Percentiles rank a stretch among this genome's conserved stretches.
Conservation (phyloP, 202 grass and related monocot genomes). For the Alloteropsis angusta region DNA sequence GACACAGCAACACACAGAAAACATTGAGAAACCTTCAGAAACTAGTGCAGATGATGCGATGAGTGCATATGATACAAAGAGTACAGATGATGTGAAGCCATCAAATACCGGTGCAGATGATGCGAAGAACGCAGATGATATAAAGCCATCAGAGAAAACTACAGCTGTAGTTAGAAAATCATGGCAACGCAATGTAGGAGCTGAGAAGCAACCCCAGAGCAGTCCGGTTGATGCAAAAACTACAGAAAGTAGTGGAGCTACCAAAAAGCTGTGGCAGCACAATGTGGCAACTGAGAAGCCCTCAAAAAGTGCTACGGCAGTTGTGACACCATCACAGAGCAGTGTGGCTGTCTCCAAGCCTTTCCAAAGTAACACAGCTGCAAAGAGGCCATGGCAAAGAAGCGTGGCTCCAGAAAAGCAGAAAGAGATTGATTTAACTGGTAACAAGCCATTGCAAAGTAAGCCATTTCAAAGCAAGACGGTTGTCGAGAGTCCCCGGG, state of each 20-base stretch:
- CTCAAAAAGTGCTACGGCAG: constrained; percentile 14
- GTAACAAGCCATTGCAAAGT: constrained; percentile 19
- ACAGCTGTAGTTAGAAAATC: constrained; percentile 14
- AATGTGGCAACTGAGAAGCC: constrained; percentile 32
- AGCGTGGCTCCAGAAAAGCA: constrained; percentile 26
- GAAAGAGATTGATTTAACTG: constrained; percentile 18
- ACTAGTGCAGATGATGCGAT: constrained; percentile 13
- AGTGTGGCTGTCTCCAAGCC: constrained; percentile 23
- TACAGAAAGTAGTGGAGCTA: constrained; percentile 19
- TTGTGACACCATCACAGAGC: constrained; percentile 31
- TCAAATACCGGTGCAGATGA: constrained; percentile 15
- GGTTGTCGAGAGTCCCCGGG: neutral
- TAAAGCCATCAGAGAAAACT: constrained; percentile 28
- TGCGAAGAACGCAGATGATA: neutral
- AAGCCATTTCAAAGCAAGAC: constrained; percentile 19
- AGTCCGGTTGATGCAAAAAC: constrained; percentile 30
- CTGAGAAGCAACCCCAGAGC: constrained; percentile 35
- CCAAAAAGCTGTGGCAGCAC: constrained; percentile 40
- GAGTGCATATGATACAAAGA: constrained; percentile 13
- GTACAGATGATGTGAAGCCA: neutral
- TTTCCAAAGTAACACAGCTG: neutral
- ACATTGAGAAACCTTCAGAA: constrained; percentile 33
- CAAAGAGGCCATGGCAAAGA: constrained; percentile 36
- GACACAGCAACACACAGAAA: constrained; percentile 19
- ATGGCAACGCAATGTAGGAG: constrained; percentile 23